These are phyloP conservation scores for Bullera alba DNA, from an alignment of 768 basidiomycete genomes.

Conservation along the genomic window DNA sequence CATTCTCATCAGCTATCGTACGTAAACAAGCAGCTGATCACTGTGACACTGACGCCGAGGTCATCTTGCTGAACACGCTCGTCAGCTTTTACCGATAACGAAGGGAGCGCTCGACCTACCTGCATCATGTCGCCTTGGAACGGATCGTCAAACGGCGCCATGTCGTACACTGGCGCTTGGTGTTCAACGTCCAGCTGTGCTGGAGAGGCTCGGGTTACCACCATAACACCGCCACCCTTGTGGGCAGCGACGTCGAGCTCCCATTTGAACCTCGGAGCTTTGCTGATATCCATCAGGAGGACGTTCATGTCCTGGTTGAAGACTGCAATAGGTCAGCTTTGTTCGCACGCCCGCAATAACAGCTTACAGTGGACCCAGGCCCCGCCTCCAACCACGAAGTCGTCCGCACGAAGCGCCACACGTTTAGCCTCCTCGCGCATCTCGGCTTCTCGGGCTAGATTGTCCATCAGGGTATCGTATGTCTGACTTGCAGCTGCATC, in stretches of 20 bases:
- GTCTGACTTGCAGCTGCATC: slow-evolving; percentile 6
- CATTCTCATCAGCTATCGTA: too few species aligned
- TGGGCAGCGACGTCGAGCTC: slow-evolving; percentile 23
- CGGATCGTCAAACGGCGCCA: too few species aligned
- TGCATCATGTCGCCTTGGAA: too few species aligned
- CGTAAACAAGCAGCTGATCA: too few species aligned
- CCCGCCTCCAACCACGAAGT: slow-evolving; percentile 20
- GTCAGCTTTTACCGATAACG: too few species aligned
- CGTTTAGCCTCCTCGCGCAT: slow-evolving; percentile 10
- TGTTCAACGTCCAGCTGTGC: neutral
- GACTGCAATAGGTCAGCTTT: slow-evolving; percentile 8
- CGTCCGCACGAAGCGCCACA: slow-evolving; percentile 4
- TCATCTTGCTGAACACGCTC: too few species aligned
- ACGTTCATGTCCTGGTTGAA: slow-evolving; percentile 23
- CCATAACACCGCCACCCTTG: slow-evolving; percentile 2
- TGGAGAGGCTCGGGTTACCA: neutral
- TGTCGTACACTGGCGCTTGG: too few species aligned
- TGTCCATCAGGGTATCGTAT: slow-evolving; percentile 14
- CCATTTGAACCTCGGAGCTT: slow-evolving; percentile 25
- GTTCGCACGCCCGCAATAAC: neutral
- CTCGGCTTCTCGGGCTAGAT: slow-evolving; percentile 1
- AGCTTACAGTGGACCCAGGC: slow-evolving; percentile 20
- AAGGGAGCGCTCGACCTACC: too few species aligned
- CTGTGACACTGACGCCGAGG: too few species aligned
- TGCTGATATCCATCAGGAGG: slow-evolving; percentile 15